Percentiles rank a stretch among this genome's conserved stretches.
These are phyloP conservation scores for Hippophae gyantsensis DNA, from an alignment of 306 rosid genomes.

Conservation along the genomic window DNA sequence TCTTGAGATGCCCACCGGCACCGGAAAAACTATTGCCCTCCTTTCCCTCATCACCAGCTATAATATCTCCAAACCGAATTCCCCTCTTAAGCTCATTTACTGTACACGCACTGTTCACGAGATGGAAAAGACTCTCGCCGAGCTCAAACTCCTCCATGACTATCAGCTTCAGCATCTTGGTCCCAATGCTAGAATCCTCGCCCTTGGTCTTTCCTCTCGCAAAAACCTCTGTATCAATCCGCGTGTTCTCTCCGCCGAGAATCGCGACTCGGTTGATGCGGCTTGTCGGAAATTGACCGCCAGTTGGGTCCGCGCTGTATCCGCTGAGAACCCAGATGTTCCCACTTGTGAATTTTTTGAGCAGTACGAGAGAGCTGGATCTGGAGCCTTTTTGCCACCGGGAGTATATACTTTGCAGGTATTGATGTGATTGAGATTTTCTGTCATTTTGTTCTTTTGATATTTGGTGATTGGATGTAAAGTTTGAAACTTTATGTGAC, in stretches of 20 bases:
- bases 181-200: slow-evolving; percentile 53
- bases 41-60: slow-evolving; percentile 80
- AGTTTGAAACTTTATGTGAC: slow-evolving; percentile 1
- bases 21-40: slow-evolving; percentile 83
- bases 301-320: slow-evolving; percentile 76
- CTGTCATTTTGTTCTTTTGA: neutral
- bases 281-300: slow-evolving; percentile 78
- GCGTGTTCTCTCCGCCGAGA: slow-evolving; percentile 46
- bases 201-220: slow-evolving; percentile 68
- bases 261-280: slow-evolving; percentile 83
- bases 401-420: slow-evolving; percentile 95
- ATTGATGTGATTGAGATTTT: neutral
- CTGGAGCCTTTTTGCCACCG: slow-evolving; percentile 58
- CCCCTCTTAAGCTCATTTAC: slow-evolving; percentile 71
- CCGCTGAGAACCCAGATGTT: slow-evolving; percentile 47
- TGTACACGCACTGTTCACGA: slow-evolving; percentile 96
- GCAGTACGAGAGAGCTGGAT: slow-evolving; percentile 64
- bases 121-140: slow-evolving; percentile 93
- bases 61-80: slow-evolving; percentile 61
- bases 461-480: neutral
- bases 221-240: slow-evolving; percentile 75
- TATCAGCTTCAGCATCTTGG: slow-evolving; percentile 60
- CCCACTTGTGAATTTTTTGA: slow-evolving; percentile 70
- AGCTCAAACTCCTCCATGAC: slow-evolving; percentile 59
- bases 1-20: slow-evolving; percentile 89